phyloP scores from a whole-genome alignment of 495 filamentous ascomycete genomes.

The Penicillium nucicola region DNA sequence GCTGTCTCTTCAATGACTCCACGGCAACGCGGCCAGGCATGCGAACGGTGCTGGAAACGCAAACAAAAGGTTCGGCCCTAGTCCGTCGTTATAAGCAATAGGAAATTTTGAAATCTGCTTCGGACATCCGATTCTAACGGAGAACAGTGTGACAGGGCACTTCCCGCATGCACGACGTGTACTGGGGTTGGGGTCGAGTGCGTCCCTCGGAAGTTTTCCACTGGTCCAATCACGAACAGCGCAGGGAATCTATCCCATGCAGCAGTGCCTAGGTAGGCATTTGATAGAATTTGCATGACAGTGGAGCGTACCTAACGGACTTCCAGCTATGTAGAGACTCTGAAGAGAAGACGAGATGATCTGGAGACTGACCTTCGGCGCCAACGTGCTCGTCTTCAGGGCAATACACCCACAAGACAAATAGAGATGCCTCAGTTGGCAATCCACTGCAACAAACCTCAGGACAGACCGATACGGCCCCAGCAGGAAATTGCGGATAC shows the following conservation, averaged over 20 bases:
- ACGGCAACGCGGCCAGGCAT: conserved; percentile 20
- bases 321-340: conserved; percentile 24
- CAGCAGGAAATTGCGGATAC: conserved; percentile 4
- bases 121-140: conserved; percentile 4
- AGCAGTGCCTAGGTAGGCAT: conserved; percentile 24
- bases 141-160: conserved; percentile 21
- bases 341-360: conserved; percentile 21
- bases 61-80: conserved; percentile 26
- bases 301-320: no score
- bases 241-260: conserved; percentile 26
- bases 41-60: conserved; percentile 31
- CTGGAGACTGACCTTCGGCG: conserved; percentile 10
- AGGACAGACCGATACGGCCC: background rate
- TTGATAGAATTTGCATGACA: no score
- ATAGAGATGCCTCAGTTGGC: background rate
- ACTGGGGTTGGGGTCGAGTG: conserved; percentile 12
- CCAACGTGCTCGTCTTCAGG: conserved; percentile 4
- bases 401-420: background rate
- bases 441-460: background rate
- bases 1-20: background rate
- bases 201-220: conserved; percentile 14
- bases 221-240: conserved; percentile 13
- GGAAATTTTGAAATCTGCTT: background rate
- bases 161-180: conserved; percentile 23
- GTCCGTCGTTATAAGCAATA: background rate